Evolutionary conservation across 768 basidiomycete species (phyloP).

Genomic region (Suillus sp.): DNA sequence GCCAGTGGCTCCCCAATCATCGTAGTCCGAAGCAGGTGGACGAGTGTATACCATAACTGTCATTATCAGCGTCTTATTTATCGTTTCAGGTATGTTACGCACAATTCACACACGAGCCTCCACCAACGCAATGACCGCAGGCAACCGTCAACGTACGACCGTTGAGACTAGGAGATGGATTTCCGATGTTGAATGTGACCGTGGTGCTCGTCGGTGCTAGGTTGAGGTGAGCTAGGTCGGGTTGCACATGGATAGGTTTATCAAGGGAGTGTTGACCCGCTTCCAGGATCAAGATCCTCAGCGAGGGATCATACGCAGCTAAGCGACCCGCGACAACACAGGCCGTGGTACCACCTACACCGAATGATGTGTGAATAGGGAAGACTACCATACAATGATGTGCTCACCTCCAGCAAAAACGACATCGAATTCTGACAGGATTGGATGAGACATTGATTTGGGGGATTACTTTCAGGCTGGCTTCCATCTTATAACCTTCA

Average conservation of each 20-base stretch:
- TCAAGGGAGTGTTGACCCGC: slow-evolving; percentile 29
- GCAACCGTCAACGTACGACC: slow-evolving; percentile 21
- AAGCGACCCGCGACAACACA: slow-evolving; percentile 36
- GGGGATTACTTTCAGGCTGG: too few relatives aligned
- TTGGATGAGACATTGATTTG: slow-evolving; percentile 7
- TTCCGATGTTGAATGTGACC: slow-evolving; percentile 18
- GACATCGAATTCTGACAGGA: slow-evolving; percentile 41
- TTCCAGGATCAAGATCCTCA: slow-evolving; percentile 31
- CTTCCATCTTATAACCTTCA: not conserved
- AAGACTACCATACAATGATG: slow-evolving; percentile 3
- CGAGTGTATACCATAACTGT: slow-evolving; percentile 56
- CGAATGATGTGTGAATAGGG: not conserved
- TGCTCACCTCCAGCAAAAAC: slow-evolving; percentile 58
- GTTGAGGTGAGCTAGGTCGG: slow-evolving; percentile 23
- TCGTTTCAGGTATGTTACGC: slow-evolving; percentile 18
- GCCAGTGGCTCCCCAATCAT: slow-evolving; percentile 31
- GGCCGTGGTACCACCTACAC: slow-evolving; percentile 36
- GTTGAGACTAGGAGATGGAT: slow-evolving; percentile 20
- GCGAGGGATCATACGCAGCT: slow-evolving; percentile 26
- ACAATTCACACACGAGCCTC: slow-evolving; percentile 53
- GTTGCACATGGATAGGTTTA: slow-evolving; percentile 22
- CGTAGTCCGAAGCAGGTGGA: slow-evolving; percentile 58
- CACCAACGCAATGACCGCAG: slow-evolving; percentile 31
- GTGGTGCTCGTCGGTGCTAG: slow-evolving; percentile 21
- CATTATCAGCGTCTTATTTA: slow-evolving; percentile 2